Conservation (phyloP, 257 asterid species). For the Rehmannia glutinosa region DNA sequence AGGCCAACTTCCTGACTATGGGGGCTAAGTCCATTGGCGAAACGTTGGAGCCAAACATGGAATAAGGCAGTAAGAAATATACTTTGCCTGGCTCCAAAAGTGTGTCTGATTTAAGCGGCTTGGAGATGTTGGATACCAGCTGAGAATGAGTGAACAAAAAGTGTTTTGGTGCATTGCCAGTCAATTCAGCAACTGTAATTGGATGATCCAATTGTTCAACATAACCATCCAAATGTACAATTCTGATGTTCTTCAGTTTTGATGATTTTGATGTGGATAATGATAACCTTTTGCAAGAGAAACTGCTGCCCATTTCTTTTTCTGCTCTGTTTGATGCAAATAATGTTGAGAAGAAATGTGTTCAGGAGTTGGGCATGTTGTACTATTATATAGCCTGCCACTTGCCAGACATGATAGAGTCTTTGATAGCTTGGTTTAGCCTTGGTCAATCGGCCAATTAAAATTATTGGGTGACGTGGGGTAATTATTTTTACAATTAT, state of each 20-base stretch:
- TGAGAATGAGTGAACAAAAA: constrained; percentile 42
- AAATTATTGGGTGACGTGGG: too few species aligned
- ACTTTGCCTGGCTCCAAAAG: constrained; percentile 32
- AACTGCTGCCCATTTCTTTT: constrained; percentile 34
- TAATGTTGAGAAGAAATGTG: not conserved
- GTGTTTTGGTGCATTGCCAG: constrained; percentile 27
- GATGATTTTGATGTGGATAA: constrained; percentile 3
- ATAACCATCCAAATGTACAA: constrained; percentile 41
- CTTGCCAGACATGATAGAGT: too few species aligned
- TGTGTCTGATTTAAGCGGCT: constrained; percentile 29
- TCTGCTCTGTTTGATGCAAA: too few species aligned
- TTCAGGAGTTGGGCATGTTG: too few species aligned
- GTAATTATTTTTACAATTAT: too few species aligned
- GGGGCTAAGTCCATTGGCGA: constrained; percentile 46
- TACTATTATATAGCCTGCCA: too few species aligned
- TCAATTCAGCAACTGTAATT: constrained; percentile 35
- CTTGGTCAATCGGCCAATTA: too few species aligned
- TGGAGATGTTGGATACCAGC: constrained; percentile 31
- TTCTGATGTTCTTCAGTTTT: constrained; percentile 20
- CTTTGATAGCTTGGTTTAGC: too few species aligned
- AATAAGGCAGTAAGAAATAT: constrained; percentile 41
- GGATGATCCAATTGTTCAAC: constrained; percentile 38
- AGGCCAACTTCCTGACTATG: constrained; percentile 29
- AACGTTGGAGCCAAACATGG: constrained; percentile 33
- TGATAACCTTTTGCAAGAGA: constrained; percentile 23